These are phyloP conservation scores for Phytophthora litchii DNA, from an alignment of 352 stramenopile genomes.

Conservation along the genomic window DNA sequence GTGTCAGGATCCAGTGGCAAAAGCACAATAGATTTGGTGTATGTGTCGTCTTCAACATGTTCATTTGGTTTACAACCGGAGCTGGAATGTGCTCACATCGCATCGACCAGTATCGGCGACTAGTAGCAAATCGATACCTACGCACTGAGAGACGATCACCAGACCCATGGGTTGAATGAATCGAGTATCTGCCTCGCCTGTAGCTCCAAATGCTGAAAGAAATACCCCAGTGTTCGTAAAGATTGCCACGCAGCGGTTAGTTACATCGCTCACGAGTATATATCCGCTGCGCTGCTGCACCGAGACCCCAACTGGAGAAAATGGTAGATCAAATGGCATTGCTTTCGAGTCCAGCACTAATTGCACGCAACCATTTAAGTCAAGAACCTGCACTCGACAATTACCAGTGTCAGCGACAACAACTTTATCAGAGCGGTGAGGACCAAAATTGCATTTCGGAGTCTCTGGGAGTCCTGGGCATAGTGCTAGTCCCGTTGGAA, in stretches of 20 bases:
- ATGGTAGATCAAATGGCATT: conserved; percentile 50
- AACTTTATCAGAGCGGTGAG: conserved; percentile 53
- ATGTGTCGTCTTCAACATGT: conserved; percentile 1
- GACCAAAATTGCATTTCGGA: conserved; percentile 56
- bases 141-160: conserved; percentile 9
- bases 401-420: conserved; percentile 60
- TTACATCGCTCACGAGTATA: conserved; percentile 48
- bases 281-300: conserved; percentile 57
- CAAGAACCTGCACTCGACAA: conserved; percentile 59
- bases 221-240: conserved; percentile 57
- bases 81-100: conserved; percentile 46
- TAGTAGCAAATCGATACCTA: conserved; percentile 20
- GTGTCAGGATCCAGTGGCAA: conserved; percentile 1
- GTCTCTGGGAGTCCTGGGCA: conserved; percentile 39
- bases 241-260: conserved; percentile 50
- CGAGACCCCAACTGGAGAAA: conserved; percentile 46
- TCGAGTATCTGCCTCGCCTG: conserved; percentile 46
- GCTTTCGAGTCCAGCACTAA: conserved; percentile 40
- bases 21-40: conserved; percentile 31
- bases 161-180: conserved; percentile 48
- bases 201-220: conserved; percentile 52
- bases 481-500: conserved; percentile 51
- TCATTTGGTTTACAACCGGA: conserved; percentile 14
- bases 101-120: conserved; percentile 37
- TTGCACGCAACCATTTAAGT: conserved; percentile 34